Base-by-base conservation (phyloP, 192 early-diverging fungal genomes). In the Diversispora epigaea region DNA sequence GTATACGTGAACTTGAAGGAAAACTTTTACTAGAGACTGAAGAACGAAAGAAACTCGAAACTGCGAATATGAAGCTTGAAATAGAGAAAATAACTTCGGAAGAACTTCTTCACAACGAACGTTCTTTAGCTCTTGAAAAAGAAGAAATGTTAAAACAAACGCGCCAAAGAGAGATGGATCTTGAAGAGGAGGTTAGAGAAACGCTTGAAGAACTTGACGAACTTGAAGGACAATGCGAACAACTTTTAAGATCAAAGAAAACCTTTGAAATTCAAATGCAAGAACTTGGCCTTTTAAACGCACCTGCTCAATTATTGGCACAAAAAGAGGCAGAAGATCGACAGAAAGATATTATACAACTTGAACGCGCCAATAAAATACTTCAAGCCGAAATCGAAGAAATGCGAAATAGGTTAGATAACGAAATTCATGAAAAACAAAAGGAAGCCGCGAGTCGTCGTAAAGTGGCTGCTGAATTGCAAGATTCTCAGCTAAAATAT, bases 131-230 rank as follows among this genome's bases (percentile, higher is more conserved):
- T 8, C 83, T 89, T 54, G 92, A 95, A 76, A 92, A 94, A 76
- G 93, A 91, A 43, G 94, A 92, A 79, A 94, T 95, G 40, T 80
- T 96, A 56, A 81, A 89, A 49, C 86, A 94, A 57, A 92, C 94
- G 4, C 94, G 94, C 68, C 86, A 91, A 63, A 87, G 93, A 66
- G 87, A 86, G 39, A n/a, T 40, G 44, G 89, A 88, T 63, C 75
- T 93, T n/a, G 89, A 91, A 41, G 83, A 85, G 43, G 81, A 84
- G 9, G 78, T 94, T 15, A 77, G 80, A 11, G 91, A 95, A 72
- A 80, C 87, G 56, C 82, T 84, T 45, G 77, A 80, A 3, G 85
- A 86, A 39, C 78, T 92, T 44, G 92, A 94, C 12, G 81, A 83
- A 45, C 76, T 92, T 6, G 94, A 95, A 75, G 81, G 88, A 66